A percentile compares a stretch with the other conserved stretches of the same genome.
These are phyloP conservation scores for Cyberlindnera misumaiensis DNA, from an alignment of 805 yeast genomes.

Conservation along the genomic window DNA sequence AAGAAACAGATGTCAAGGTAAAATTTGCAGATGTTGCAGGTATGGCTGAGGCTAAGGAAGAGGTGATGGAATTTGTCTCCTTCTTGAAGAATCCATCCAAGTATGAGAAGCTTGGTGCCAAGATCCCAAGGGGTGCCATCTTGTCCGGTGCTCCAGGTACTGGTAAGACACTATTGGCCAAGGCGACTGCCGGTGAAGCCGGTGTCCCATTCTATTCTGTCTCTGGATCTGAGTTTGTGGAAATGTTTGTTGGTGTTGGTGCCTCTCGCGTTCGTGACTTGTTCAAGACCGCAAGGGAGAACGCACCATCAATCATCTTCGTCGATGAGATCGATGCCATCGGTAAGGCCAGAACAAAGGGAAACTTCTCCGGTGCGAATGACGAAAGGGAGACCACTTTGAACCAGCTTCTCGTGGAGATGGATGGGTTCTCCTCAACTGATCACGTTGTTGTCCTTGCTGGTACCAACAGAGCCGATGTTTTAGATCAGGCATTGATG, in stretches of 20 bases:
- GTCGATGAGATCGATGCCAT: conserved; percentile 99
- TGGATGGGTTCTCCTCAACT: conserved; percentile 91
- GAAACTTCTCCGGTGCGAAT: conserved; percentile 69
- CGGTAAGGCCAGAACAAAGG: conserved; percentile 85
- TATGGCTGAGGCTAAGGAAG: conserved; percentile 93
- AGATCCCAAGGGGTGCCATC: conserved; percentile 97
- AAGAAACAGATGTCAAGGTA: conserved; percentile 83
- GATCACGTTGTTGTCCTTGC: conserved; percentile 97
- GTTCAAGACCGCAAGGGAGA: conserved; percentile 84
- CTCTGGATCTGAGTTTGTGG: conserved; percentile 96
- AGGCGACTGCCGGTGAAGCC: conserved; percentile 99
- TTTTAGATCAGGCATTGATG: conserved; percentile 83
- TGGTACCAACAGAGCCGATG: conserved; percentile 95
- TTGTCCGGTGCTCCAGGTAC: conserved; percentile 99
- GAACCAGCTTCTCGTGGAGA: conserved; percentile 92
- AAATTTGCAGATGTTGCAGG: conserved; percentile 96
- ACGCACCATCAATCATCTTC: conserved; percentile 93
- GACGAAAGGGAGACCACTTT: conserved; percentile 97
- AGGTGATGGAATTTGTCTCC: conserved; percentile 95
- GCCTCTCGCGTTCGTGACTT: conserved; percentile 96
- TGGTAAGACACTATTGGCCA: conserved; percentile 94
- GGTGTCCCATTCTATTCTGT: conserved; percentile 95
- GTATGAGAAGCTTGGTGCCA: conserved; percentile 91
- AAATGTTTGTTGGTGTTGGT: conserved; percentile 99
- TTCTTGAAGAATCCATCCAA: conserved; percentile 86